Evolutionary conservation across 179 eudicot species (phyloP).

Genomic region (Beta corolliflora): DNA sequence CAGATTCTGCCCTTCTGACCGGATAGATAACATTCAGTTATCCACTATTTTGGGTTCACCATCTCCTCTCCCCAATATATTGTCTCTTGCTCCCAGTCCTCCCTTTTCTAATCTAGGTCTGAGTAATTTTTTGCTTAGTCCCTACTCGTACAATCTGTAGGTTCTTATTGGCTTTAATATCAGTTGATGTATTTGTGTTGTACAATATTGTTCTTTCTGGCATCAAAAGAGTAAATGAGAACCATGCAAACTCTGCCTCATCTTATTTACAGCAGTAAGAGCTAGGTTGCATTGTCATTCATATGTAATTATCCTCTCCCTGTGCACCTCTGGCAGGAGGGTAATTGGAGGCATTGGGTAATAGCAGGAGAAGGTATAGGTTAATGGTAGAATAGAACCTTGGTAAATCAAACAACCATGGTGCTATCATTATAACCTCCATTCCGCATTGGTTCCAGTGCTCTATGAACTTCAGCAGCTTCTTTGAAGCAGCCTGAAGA

Average conservation of each 20-base stretch:
- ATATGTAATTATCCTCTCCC: neutral
- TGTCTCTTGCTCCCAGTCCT: neutral
- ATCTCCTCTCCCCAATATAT: neutral
- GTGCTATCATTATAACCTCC: too few species aligned
- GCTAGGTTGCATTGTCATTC: neutral
- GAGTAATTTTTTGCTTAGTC: neutral
- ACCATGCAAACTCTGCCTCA: neutral
- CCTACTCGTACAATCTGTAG: neutral
- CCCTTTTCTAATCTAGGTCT: neutral
- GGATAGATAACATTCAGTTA: neutral
- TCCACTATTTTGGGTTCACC: neutral
- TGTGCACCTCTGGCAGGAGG: neutral
- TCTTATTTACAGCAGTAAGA: neutral
- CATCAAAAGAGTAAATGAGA: neutral
- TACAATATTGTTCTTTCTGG: neutral
- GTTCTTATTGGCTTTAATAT: neutral
- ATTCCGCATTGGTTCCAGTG: neutral
- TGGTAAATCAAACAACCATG: neutral
- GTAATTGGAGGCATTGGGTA: neutral
- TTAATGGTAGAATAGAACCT: neutral
- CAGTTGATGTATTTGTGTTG: neutral
- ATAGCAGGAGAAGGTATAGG: neutral
- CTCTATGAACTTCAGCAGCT: neutral
- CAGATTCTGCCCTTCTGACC: neutral
- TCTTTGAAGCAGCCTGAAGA: neutral